Evolutionary conservation across 305 asterid genomes (phyloP).

Genomic region (Salvia sclarea): DNA sequence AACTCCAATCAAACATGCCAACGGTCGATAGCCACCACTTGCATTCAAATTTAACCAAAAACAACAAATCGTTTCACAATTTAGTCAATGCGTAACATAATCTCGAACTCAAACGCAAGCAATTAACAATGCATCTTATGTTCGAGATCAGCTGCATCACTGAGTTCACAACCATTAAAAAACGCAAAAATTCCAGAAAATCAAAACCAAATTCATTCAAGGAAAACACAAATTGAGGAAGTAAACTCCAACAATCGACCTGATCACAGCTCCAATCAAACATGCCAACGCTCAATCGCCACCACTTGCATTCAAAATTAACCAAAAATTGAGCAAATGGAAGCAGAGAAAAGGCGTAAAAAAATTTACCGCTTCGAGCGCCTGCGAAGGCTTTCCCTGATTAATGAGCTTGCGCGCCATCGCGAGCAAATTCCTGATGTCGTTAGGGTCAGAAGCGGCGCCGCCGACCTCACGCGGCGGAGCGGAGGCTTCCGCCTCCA

Average conservation of each 20-base stretch:
- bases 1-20: conserved; percentile 18
- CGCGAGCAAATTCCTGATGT: conserved; percentile 48
- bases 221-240: neutral
- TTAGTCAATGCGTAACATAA: too few relatives aligned
- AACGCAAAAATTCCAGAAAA: neutral
- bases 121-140: neutral
- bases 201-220: neutral
- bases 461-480: conserved; percentile 31
- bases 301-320: conserved; percentile 12
- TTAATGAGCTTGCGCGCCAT: conserved; percentile 70
- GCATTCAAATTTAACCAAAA: conserved; percentile 15
- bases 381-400: conserved; percentile 80
- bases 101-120: neutral
- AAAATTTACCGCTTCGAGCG: conserved; percentile 72
- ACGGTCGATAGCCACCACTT: neutral
- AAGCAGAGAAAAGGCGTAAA: neutral
- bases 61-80: too few relatives aligned
- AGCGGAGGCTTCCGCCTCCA: conserved; percentile 57
- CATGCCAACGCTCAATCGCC: neutral
- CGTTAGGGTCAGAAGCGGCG: conserved; percentile 41
- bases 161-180: neutral
- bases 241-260: conserved; percentile 13
- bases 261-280: conserved; percentile 30
- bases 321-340: neutral
- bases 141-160: conserved; percentile 3